Evolutionary conservation across 2,329 filamentous ascomycete species (phyloP).

Genomic region (Arachnomyces sp.): DNA sequence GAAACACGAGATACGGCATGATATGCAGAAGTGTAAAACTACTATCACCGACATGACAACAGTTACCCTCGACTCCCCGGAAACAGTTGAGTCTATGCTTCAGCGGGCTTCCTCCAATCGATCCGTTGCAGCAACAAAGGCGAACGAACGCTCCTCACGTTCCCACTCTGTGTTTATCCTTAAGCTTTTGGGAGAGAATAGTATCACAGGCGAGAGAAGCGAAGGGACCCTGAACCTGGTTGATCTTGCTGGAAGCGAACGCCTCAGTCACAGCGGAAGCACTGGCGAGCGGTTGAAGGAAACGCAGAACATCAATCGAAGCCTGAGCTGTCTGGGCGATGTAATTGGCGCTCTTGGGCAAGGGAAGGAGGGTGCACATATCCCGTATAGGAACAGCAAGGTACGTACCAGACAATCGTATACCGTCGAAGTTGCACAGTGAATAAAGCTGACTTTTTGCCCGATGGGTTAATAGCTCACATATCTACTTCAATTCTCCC

Average conservation of each 20-base stretch:
- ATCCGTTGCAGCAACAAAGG: constrained; percentile 91
- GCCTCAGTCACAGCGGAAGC: constrained; percentile 76
- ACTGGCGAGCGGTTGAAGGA: constrained; percentile 84
- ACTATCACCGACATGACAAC: constrained; percentile 71
- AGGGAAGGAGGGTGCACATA: constrained; percentile 65
- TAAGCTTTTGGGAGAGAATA: constrained; percentile 57
- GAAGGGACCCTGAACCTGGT: constrained; percentile 94
- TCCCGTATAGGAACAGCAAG: constrained; percentile 95
- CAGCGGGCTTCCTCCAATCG: constrained; percentile 74
- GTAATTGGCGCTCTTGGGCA: constrained; percentile 89
- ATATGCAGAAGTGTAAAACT: constrained; percentile 72
- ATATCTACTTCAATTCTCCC: constrained; percentile 85
- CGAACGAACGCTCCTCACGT: constrained; percentile 87
- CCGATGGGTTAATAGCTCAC: constrained; percentile 52
- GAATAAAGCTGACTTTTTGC: background rate
- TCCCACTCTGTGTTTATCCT: constrained; percentile 96
- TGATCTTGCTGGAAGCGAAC: constrained; percentile 87
- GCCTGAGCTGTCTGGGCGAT: constrained; percentile 81
- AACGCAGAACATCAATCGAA: constrained; percentile 96
- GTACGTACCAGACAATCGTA: constrained; percentile 33
- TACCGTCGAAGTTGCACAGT: background rate
- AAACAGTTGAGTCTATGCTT: constrained; percentile 72
- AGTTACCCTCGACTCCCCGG: constrained; percentile 67
- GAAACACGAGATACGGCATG: constrained; percentile 84
- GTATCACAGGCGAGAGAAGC: constrained; percentile 69